Evolutionary conservation across 768 basidiomycete species (phyloP).

Genomic region (Tephrocybe sp.): DNA sequence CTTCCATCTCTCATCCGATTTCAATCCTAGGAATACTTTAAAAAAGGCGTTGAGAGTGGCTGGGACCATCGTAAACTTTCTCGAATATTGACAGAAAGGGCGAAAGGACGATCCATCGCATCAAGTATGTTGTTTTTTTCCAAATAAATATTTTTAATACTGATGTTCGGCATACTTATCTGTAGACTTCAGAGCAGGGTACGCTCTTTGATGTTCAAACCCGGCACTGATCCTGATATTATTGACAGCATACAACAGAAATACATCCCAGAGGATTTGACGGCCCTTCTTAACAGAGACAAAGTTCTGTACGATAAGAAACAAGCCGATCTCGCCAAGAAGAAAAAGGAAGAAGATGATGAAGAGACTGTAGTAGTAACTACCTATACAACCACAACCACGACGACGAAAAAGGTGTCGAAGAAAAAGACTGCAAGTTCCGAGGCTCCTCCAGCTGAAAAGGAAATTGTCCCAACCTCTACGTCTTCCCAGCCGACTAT

Average conservation of each 20-base stretch:
- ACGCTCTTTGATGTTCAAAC: slow-evolving; percentile 3
- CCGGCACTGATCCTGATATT: not conserved
- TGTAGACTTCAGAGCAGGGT: slow-evolving; percentile 36
- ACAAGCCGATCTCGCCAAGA: slow-evolving; percentile 21
- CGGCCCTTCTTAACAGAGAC: slow-evolving; percentile 35
- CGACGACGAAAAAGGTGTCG: slow-evolving; percentile 15
- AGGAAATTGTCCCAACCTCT: not conserved
- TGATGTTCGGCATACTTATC: not conserved
- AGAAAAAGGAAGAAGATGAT: slow-evolving; percentile 21
- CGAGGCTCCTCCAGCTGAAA: not conserved
- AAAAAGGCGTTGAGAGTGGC: slow-evolving; percentile 27
- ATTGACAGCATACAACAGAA: slow-evolving; percentile 24
- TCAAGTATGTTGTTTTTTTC: slow-evolving; percentile 35
- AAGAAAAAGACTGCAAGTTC: slow-evolving; percentile 21
- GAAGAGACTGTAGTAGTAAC: slow-evolving; percentile 23
- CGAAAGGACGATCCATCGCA: slow-evolving; percentile 47
- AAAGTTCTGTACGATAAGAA: slow-evolving; percentile 33
- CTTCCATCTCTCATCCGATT: not conserved
- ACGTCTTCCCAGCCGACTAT: not conserved
- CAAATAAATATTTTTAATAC: not conserved
- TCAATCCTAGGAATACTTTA: slow-evolving; percentile 20
- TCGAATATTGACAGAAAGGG: slow-evolving; percentile 40
- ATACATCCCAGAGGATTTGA: slow-evolving; percentile 34
- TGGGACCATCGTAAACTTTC: slow-evolving; percentile 40
- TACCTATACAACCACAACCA: slow-evolving; percentile 20